Conservation (phyloP, 2,329 filamentous ascomycete genomes). For the Penicillium sp. region DNA sequence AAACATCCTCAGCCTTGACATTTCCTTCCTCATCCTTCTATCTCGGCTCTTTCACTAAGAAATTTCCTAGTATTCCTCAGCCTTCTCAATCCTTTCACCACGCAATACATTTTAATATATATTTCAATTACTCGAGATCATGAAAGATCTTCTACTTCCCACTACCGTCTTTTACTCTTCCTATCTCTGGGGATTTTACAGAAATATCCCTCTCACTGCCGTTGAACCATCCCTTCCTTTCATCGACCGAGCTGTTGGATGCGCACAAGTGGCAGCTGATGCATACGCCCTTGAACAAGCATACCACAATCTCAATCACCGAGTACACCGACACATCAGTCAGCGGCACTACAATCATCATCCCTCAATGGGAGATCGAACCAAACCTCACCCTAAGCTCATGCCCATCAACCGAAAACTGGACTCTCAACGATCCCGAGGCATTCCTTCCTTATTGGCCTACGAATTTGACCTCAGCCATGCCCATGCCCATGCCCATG, state of each 20-base stretch:
- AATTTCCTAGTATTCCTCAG: not conserved
- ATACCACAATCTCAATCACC: not conserved
- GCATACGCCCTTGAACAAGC: constrained; percentile 11
- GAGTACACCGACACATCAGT: not conserved
- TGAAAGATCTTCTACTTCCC: constrained; percentile 19
- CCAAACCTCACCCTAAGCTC: not conserved
- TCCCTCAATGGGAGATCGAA: not conserved
- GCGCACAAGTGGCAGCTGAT: constrained; percentile 17
- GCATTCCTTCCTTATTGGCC: too few relatives aligned
- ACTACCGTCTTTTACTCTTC: constrained; percentile 14
- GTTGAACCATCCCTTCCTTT: constrained; percentile 16
- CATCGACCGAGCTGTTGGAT: constrained; percentile 17
- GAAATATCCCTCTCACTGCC: constrained; percentile 19
- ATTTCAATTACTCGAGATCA: not conserved
- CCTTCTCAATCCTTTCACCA: not conserved
- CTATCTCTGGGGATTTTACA: constrained; percentile 20
- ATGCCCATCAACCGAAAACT: not conserved
- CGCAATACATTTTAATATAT: too few relatives aligned
- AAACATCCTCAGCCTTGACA: not conserved
- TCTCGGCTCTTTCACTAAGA: too few relatives aligned
- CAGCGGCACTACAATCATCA: not conserved
- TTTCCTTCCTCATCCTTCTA: not conserved
- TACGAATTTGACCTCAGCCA: too few relatives aligned
- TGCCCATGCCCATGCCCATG: too few relatives aligned
- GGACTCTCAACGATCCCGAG: not conserved